These are phyloP conservation scores for Suillus decipiens DNA, from an alignment of 768 basidiomycete genomes.

Conservation along the genomic window DNA sequence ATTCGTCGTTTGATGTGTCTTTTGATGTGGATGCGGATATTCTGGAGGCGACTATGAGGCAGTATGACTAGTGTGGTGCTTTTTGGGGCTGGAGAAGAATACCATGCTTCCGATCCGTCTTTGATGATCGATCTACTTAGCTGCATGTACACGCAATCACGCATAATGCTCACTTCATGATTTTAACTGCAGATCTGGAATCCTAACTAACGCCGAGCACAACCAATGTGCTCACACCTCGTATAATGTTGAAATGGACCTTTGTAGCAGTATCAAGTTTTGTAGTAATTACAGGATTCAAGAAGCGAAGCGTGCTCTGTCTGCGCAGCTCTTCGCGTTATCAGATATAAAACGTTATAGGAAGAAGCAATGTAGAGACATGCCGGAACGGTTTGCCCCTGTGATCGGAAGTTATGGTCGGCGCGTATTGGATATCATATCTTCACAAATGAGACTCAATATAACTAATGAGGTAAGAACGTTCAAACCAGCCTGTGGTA, in stretches of 20 bases:
- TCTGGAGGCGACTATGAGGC: slow-evolving; percentile 34
- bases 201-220: background rate
- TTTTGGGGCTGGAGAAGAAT: background rate
- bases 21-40: slow-evolving; percentile 31
- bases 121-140: background rate
- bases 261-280: no score
- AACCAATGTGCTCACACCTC: no score
- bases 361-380: background rate
- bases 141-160: background rate
- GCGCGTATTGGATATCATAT: background rate
- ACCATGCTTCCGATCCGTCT: background rate
- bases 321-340: no score
- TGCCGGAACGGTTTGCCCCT: no score
- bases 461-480: no score
- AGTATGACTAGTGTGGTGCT: slow-evolving; percentile 24
- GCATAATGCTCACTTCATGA: background rate
- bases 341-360: background rate
- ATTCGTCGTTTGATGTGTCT: slow-evolving; percentile 35
- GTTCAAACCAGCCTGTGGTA: background rate
- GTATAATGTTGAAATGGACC: no score
- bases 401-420: no score
- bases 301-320: no score
- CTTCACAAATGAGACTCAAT: background rate
- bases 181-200: background rate
- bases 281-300: no score